phyloP scores from a whole-genome alignment of 768 basidiomycete species.

The Tulasnella calospora region DNA sequence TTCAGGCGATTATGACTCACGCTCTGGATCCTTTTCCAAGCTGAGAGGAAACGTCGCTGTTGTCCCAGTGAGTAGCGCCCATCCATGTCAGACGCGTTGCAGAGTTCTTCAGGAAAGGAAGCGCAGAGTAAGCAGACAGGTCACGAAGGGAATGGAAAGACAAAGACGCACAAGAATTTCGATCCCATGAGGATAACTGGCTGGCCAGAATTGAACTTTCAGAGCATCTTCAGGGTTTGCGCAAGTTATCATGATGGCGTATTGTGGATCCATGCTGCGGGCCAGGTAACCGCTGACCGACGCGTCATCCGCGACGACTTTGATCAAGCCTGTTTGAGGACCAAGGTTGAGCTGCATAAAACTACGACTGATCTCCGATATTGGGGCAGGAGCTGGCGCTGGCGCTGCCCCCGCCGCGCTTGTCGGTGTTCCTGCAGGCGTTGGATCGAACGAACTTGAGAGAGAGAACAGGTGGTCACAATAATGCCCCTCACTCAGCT shows the following conservation, averaged over 20 bases:
- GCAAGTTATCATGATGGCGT: background rate
- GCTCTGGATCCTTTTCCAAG: background rate
- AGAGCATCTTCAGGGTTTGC: background rate
- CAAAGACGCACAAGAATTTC: background rate
- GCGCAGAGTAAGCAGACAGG: background rate
- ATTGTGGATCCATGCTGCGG: background rate
- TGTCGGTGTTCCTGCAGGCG: background rate
- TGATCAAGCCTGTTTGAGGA: background rate
- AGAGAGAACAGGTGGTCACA: background rate
- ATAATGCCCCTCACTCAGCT: background rate
- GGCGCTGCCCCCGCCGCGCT: background rate
- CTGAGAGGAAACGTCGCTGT: background rate
- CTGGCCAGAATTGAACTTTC: background rate
- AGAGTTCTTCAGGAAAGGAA: background rate
- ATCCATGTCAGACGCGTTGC: background rate
- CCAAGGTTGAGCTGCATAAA: background rate
- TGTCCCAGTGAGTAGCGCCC: conserved; percentile 4
- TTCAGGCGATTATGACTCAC: background rate
- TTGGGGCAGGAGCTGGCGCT: background rate
- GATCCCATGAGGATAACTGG: background rate
- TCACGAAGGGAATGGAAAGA: background rate
- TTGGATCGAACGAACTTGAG: background rate
- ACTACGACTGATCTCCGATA: background rate
- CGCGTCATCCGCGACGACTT: background rate
- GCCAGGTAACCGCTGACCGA: background rate